Evolutionary conservation across 495 filamentous ascomycete species (phyloP).

Genomic region (Lentithecium fluviatile): DNA sequence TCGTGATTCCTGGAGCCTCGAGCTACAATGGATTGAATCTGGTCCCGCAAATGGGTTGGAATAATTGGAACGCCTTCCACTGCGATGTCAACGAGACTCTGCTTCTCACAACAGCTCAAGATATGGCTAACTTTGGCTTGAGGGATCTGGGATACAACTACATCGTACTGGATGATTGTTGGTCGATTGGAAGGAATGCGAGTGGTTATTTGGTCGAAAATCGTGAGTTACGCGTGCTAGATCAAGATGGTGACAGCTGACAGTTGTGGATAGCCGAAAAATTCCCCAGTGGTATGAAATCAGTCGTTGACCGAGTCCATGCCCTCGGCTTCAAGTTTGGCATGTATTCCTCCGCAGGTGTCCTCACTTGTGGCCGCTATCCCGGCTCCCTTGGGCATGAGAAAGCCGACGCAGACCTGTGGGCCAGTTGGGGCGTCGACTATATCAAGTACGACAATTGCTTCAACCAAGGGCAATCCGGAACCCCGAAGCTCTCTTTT

Average conservation of each 20-base stretch:
- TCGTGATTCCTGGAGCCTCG: slow-evolving; percentile 24
- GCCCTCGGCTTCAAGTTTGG: slow-evolving; percentile 61
- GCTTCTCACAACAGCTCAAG: slow-evolving; percentile 48
- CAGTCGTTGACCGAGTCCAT: slow-evolving; percentile 59
- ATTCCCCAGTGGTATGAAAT: slow-evolving; percentile 64
- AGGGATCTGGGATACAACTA: slow-evolving; percentile 67
- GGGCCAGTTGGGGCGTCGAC: slow-evolving; percentile 58
- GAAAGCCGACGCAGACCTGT: slow-evolving; percentile 58
- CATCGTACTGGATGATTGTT: slow-evolving; percentile 66
- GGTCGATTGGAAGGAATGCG: slow-evolving; percentile 51
- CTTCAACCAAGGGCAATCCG: slow-evolving; percentile 54
- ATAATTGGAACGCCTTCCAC: slow-evolving; percentile 55
- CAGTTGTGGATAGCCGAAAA: slow-evolving; percentile 38
- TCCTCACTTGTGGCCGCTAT: slow-evolving; percentile 50
- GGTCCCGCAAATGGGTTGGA: slow-evolving; percentile 35
- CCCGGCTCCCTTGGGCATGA: slow-evolving; percentile 63
- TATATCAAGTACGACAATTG: slow-evolving; percentile 76
- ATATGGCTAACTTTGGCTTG: slow-evolving; percentile 55
- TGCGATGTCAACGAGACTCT: slow-evolving; percentile 54
- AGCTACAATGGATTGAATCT: slow-evolving; percentile 31
- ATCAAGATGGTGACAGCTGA: neutral
- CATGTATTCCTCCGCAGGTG: slow-evolving; percentile 55
- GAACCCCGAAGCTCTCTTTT: slow-evolving; percentile 50
- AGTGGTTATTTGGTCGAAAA: slow-evolving; percentile 50
- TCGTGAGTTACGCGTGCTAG: slow-evolving; percentile 33